Base-by-base conservation (phyloP, 306 rosid genomes). In the Crotalaria pallida region DNA sequence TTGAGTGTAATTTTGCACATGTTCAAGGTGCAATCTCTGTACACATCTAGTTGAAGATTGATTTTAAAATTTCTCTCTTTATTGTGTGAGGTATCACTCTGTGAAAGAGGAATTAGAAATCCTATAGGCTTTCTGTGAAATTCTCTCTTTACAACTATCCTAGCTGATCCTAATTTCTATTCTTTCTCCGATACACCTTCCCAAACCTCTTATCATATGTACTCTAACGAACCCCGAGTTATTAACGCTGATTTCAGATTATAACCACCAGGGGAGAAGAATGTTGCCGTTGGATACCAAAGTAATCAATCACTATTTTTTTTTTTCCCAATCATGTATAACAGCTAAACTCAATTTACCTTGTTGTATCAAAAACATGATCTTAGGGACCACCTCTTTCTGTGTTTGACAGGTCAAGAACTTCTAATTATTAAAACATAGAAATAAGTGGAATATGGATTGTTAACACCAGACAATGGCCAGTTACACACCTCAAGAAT, bases 401-500 rank as follows among this genome's bases (percentile, higher is more conserved):
- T 48, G 41, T 27, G 21, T 56, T 21, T 56, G 10, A 66, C 53
- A 58, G 8, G n/a, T 50, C 66, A 45, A 58, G 65, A 68, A 64
- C 55, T 47, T 55, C 10, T 36, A 53, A 53, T 53, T 65, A 75
- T 53, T 49, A 64, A 50, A 75, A 38, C 45, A 33, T 12, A 31
- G 67, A 19, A n/a, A 51, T 5, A 18, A 65, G 8, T 5, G 47
- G 52, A 65, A 60, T 65, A 48, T 26, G 15, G 1, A 89, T 85
- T 63, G 85, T 59, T 70, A 51, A 84, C 85, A 72, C 80, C 18
- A 65, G 70, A 47, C 9, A 17, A 27, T 44, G 51, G 27, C 18
- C 36, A 59, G 38, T 44, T 57, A 58, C 80, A 72, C 77, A 94
- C 97, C 97, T 91, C 68, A 88, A 79, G 91, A 94, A 94, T 69